These are phyloP conservation scores for Thalassiosira mediterranea DNA, from an alignment of 352 stramenopile species.

Conservation along the genomic window DNA sequence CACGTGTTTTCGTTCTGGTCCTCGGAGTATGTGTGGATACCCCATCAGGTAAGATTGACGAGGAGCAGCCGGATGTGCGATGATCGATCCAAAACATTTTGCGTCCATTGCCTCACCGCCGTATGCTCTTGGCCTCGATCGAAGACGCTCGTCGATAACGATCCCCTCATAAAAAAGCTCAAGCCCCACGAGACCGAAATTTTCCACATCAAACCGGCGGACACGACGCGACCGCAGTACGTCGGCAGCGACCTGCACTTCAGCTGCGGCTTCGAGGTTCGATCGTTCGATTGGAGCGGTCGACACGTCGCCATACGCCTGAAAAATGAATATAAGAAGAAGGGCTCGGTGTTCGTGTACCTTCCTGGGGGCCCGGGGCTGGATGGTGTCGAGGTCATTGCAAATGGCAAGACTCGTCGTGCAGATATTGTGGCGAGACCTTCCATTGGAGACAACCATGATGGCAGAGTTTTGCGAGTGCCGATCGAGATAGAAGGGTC, in stretches of 20 bases:
- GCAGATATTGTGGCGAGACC: slow-evolving; percentile 45
- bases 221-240: slow-evolving; percentile 73
- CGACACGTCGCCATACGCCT: slow-evolving; percentile 30
- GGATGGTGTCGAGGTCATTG: slow-evolving; percentile 12
- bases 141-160: slow-evolving; percentile 48
- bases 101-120: too few relatives aligned
- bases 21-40: slow-evolving; percentile 76
- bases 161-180: slow-evolving; percentile 66
- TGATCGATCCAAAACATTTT: too few relatives aligned
- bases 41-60: too few relatives aligned
- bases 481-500: slow-evolving; percentile 28
- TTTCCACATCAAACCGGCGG: slow-evolving; percentile 80
- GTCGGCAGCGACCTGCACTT: slow-evolving; percentile 85
- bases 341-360: slow-evolving; percentile 49
- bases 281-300: slow-evolving; percentile 55
- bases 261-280: slow-evolving; percentile 81
- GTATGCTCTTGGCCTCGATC: too few relatives aligned
- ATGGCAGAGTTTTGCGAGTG: slow-evolving; percentile 29
- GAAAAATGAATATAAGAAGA: slow-evolving; percentile 58
- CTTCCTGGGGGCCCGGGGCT: slow-evolving; percentile 24
- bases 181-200: slow-evolving; percentile 80
- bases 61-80: too few relatives aligned
- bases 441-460: slow-evolving; percentile 21
- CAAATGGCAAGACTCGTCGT: slow-evolving; percentile 27
- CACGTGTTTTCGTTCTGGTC: slow-evolving; percentile 84